Evolutionary conservation across 2,329 filamentous ascomycete species (phyloP).

Genomic region (Cladophialophora chaetospira): DNA sequence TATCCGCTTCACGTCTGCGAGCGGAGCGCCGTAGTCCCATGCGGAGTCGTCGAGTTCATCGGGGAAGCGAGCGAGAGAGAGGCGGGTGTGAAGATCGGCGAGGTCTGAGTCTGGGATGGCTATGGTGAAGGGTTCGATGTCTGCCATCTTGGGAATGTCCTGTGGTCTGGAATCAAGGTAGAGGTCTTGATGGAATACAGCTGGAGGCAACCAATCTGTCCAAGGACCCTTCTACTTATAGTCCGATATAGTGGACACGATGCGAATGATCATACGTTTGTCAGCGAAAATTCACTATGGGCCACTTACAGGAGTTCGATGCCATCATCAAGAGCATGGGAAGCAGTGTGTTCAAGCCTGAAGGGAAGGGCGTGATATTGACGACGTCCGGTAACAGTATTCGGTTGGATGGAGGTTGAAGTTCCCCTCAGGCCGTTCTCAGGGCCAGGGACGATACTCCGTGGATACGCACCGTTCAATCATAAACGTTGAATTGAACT

Average conservation of each 20-base stretch:
- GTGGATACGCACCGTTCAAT: constrained; percentile 11
- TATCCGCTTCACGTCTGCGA: constrained; percentile 62
- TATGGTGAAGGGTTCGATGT: constrained; percentile 50
- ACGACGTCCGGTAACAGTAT: constrained; percentile 1
- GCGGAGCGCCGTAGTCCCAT: constrained; percentile 63
- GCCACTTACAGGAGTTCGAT: neutral
- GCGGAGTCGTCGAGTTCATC: constrained; percentile 56
- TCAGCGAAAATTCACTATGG: neutral
- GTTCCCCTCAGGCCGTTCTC: neutral
- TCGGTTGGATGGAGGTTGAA: constrained; percentile 4
- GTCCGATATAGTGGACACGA: neutral
- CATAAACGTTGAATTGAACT: neutral
- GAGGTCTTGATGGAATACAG: no score
- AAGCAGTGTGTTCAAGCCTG: neutral
- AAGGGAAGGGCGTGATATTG: neutral
- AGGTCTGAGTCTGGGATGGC: constrained; percentile 53
- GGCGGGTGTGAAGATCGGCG: constrained; percentile 57
- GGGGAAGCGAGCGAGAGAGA: constrained; percentile 57
- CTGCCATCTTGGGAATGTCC: constrained; percentile 18
- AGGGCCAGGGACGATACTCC: neutral
- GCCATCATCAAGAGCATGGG: neutral
- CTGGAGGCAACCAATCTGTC: no score
- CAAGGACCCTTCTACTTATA: no score
- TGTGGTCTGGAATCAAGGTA: neutral
- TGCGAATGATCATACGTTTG: constrained; percentile 43